Conservation (phyloP, 148 eudicot genomes). For the Vaccinium macrocarpon region DNA sequence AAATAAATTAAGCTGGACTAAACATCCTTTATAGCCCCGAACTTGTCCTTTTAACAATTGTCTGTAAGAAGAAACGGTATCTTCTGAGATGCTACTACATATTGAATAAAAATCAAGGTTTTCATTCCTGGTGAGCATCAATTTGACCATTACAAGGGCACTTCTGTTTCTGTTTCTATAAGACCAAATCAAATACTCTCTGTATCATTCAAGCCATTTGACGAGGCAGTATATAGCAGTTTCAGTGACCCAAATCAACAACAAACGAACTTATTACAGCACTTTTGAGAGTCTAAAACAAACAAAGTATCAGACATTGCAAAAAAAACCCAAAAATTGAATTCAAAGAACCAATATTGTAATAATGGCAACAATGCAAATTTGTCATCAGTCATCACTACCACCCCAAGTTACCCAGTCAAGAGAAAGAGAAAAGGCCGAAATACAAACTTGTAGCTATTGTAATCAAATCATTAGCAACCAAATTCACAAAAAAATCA, state of each 20-base stretch:
- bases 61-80: no score
- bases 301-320: neutral
- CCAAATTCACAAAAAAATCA: neutral
- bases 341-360: neutral
- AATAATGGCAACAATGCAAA: neutral
- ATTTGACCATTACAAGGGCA: neutral
- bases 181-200: neutral
- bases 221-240: neutral
- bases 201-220: neutral
- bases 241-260: neutral
- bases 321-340: neutral
- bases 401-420: neutral
- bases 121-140: neutral
- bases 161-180: neutral
- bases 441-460: neutral
- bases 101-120: neutral
- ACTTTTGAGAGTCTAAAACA: neutral
- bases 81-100: no score
- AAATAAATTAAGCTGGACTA: no score
- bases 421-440: slow-evolving; percentile 3
- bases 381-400: neutral
- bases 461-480: neutral
- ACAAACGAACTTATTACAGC: neutral
- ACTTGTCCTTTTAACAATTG: no score
- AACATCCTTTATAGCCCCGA: no score